Evolutionary conservation across 2,329 filamentous ascomycete genomes (phyloP).

Genomic region (Cordyceps militaris): DNA sequence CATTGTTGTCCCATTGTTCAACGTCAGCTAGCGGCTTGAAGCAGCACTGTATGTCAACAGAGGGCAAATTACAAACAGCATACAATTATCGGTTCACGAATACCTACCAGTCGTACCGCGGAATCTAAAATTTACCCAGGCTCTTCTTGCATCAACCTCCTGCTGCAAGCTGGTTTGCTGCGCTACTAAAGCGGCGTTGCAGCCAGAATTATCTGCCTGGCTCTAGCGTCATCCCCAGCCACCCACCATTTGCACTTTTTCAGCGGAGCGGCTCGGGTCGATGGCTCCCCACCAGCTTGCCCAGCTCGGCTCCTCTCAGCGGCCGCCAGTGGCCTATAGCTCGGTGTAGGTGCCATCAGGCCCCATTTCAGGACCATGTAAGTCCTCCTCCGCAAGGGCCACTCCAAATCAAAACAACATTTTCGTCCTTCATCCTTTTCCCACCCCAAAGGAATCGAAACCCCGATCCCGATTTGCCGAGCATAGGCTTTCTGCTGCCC

Average conservation of each 20-base stretch:
- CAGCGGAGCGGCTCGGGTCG: constrained; percentile 14
- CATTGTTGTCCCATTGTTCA: constrained; percentile 10
- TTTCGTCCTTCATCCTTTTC: neutral
- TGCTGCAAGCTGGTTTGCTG: too few relatives aligned
- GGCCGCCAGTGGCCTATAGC: neutral
- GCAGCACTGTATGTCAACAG: neutral
- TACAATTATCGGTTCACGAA: neutral
- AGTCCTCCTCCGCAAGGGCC: constrained; percentile 6
- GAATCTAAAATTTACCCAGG: too few relatives aligned
- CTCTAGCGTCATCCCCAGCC: constrained; percentile 13
- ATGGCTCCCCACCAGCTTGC: constrained; percentile 7
- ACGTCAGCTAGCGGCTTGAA: neutral
- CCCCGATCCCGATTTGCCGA: neutral
- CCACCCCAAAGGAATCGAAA: neutral
- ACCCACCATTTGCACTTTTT: constrained; percentile 14
- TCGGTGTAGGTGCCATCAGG: neutral
- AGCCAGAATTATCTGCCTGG: constrained; percentile 6
- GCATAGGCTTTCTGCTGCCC: neutral
- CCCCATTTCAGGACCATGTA: constrained; percentile 6
- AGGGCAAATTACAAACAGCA: neutral
- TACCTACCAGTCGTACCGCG: too few relatives aligned
- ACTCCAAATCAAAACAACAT: constrained; percentile 10
- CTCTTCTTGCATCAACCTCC: neutral
- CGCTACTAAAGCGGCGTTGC: constrained; percentile 3
- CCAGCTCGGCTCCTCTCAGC: neutral